Conservation (phyloP, 352 stramenopile genomes). For the Pythium myriotylum region DNA sequence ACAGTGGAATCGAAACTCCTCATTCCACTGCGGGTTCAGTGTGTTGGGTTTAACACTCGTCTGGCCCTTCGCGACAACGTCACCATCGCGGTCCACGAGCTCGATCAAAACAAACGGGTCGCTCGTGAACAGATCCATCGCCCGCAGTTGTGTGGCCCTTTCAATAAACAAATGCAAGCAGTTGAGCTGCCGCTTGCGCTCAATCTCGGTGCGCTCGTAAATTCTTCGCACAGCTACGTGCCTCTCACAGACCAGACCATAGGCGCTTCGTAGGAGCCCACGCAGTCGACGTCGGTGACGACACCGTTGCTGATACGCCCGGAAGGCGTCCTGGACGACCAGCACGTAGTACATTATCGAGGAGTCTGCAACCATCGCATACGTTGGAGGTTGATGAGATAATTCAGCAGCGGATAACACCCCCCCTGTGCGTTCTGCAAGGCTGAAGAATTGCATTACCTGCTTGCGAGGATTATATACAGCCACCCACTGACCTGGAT, state of each 20-base stretch:
- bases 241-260: slow-evolving; percentile 33
- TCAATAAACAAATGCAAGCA: slow-evolving; percentile 65
- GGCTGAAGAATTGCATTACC: slow-evolving; percentile 64
- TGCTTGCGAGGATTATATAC: slow-evolving; percentile 57
- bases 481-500: slow-evolving; percentile 56
- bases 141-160: slow-evolving; percentile 45
- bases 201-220: slow-evolving; percentile 25
- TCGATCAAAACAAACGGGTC: slow-evolving; percentile 63
- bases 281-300: slow-evolving; percentile 29
- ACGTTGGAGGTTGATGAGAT: slow-evolving; percentile 34
- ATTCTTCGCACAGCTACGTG: slow-evolving; percentile 30
- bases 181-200: slow-evolving; percentile 46
- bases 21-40: slow-evolving; percentile 69
- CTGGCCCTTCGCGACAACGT: slow-evolving; percentile 41
- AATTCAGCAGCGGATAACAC: slow-evolving; percentile 16
- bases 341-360: slow-evolving; percentile 68
- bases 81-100: slow-evolving; percentile 26
- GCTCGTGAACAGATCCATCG: slow-evolving; percentile 57
- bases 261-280: slow-evolving; percentile 38
- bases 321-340: slow-evolving; percentile 68
- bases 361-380: slow-evolving; percentile 57
- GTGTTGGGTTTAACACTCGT: slow-evolving; percentile 58
- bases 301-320: slow-evolving; percentile 31
- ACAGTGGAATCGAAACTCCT: slow-evolving; percentile 69
- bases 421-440: neutral